These are phyloP conservation scores for Haematococcus lacustris DNA, from an alignment of 139 green algal species.

Conservation along the genomic window DNA sequence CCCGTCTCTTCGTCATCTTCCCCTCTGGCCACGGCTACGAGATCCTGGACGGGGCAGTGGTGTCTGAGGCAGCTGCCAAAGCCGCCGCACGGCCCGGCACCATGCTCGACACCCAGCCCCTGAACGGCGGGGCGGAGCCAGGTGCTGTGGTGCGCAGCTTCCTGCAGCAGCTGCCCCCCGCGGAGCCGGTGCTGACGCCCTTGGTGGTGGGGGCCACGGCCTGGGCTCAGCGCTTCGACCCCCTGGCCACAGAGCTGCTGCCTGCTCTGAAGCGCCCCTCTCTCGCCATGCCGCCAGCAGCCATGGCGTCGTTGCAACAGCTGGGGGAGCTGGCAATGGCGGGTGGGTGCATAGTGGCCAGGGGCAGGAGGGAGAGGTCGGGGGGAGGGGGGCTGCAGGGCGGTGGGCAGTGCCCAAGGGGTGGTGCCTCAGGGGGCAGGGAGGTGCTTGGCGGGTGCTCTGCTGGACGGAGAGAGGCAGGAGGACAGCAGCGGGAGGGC, in stretches of 20 bases:
- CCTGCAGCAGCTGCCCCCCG: slow-evolving; percentile 18
- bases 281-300: no score
- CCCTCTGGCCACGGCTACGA: slow-evolving; percentile 34
- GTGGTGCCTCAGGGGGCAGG: no score
- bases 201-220: slow-evolving; percentile 16
- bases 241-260: slow-evolving; percentile 27
- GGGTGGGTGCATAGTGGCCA: no score
- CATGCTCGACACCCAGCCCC: slow-evolving; percentile 5
- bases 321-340: no score
- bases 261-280: slow-evolving; percentile 14
- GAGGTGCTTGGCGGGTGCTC: no score
- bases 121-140: slow-evolving; percentile 14
- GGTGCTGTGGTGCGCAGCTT: slow-evolving; percentile 24
- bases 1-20: slow-evolving; percentile 49
- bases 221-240: slow-evolving; percentile 18
- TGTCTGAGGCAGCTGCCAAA: neutral
- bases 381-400: no score
- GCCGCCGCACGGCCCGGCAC: neutral
- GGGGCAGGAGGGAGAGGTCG: no score
- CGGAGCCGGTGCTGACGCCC: slow-evolving; percentile 1
- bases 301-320: no score
- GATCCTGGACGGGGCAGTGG: slow-evolving; percentile 22
- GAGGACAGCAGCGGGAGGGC: no score
- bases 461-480: no score
- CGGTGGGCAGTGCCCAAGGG: no score